Base-by-base conservation (phyloP, 371 early-diverging fungal genomes). In the Circinella minor region DNA sequence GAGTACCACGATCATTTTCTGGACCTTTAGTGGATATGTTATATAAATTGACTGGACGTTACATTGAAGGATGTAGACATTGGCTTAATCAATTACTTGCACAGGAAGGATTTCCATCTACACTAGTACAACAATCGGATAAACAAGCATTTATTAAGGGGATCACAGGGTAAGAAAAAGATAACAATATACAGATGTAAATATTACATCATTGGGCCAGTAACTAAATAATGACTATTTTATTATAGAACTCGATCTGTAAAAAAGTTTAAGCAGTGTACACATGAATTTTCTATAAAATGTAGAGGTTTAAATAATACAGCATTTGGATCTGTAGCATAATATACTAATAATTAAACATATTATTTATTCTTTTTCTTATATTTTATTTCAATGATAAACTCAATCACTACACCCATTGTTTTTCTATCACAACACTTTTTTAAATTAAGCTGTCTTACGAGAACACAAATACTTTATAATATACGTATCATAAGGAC, bases 1-100 rank as follows among this genome's bases (percentile, higher is more conserved):
- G 80, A 61, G 87, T 90, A 13, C 93, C 93, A 46, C 78, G 93
- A 54, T 92, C 92, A 15, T 86, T 90, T 74, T 81, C 88, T 39
- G 82, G 85, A 5, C 88, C 85, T 13, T 68, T 92, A 61, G 75
- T 89, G 9, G 90, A 89, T 73, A 81, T 89, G 6, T 62, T 93
- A 65, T 91, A 86, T 69, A 88, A 90, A 61, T 76, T 91, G 61
- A 80, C 81, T 20, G 85, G 81, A 47, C 81, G 86, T 63, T 89
- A 90, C 61, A 61, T 85, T 3, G 80, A 80, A 60, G 69, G 81
- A 6, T 81, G 82, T 65, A 78, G 87, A 51, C 78, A 77, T 49
- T 90, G 91, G 90, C 76, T 91, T 59, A 80, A 83, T 11, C 77
- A 81, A 3, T 68, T 91, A 43, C 74, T 92, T 13, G 76, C 82